Conservation (phyloP, 2,329 filamentous ascomycete species). For the Cryphonectria japonica region DNA sequence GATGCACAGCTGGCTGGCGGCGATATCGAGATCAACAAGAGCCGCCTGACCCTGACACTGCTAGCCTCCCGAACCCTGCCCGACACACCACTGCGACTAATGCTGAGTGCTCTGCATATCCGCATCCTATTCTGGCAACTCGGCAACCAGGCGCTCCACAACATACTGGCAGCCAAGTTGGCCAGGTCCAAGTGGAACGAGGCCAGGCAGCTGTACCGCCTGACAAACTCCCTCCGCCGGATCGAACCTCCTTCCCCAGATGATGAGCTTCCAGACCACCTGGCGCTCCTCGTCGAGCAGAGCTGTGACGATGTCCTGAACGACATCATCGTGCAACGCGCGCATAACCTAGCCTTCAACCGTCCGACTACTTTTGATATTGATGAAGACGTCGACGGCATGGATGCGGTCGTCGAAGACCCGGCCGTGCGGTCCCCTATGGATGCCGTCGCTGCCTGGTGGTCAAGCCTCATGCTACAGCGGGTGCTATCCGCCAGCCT, state of each 20-base stretch:
- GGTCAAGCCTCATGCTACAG: constrained; percentile 75
- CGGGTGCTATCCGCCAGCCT: constrained; percentile 68
- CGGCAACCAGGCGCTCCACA: constrained; percentile 67
- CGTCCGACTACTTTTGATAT: constrained; percentile 71
- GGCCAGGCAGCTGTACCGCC: constrained; percentile 67
- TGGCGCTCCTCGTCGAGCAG: constrained; percentile 74
- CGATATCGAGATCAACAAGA: constrained; percentile 86
- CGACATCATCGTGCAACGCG: constrained; percentile 77
- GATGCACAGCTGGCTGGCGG: constrained; percentile 92
- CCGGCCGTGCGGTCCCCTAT: constrained; percentile 82
- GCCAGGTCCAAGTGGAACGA: constrained; percentile 81
- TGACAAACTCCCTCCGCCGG: constrained; percentile 49
- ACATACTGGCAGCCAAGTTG: constrained; percentile 72
- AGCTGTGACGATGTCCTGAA: constrained; percentile 83
- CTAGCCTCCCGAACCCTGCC: constrained; percentile 87
- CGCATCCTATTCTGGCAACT: constrained; percentile 85
- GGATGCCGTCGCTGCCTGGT: constrained; percentile 91
- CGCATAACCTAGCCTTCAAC: constrained; percentile 90
- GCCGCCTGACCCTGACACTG: constrained; percentile 81
- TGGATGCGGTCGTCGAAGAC: constrained; percentile 85
- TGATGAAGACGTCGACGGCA: constrained; percentile 66
- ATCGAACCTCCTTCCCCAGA: constrained; percentile 50
- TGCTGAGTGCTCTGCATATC: constrained; percentile 91
- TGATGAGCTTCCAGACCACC: constrained; percentile 74
- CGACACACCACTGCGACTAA: constrained; percentile 78